phyloP scores from a whole-genome alignment of 306 rosid species.

The Quercus robur region DNA sequence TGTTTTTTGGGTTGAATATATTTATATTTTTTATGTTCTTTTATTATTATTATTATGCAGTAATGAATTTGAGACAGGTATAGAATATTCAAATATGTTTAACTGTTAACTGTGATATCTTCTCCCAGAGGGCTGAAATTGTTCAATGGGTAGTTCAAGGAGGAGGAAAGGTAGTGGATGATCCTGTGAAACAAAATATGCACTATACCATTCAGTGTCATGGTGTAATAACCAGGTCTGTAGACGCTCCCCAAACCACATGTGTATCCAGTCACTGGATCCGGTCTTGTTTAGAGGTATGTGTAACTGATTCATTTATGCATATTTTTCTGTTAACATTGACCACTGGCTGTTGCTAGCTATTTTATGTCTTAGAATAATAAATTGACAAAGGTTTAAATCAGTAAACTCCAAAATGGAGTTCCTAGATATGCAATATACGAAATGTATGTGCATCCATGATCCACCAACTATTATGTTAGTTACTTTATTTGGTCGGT shows the following conservation, averaged over 20 bases:
- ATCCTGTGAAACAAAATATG: constrained; percentile 37
- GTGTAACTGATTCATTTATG: constrained; percentile 13
- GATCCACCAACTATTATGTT: neutral
- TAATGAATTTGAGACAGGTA: constrained; percentile 8
- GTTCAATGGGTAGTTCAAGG: constrained; percentile 88
- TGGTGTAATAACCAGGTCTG: constrained; percentile 46
- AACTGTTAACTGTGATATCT: constrained; percentile 25
- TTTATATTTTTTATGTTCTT: neutral
- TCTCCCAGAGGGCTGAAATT: constrained; percentile 72
- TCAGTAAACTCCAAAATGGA: neutral
- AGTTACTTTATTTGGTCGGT: neutral
- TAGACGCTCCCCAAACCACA: constrained; percentile 27
- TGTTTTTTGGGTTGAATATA: constrained; percentile 1
- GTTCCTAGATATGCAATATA: neutral
- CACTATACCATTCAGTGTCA: constrained; percentile 77
- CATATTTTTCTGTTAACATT: constrained; percentile 18
- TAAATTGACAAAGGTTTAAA: constrained; percentile 1
- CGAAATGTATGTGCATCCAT: neutral
- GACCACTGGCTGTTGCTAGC: constrained; percentile 11
- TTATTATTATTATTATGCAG: neutral
- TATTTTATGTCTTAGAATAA: constrained; percentile 3
- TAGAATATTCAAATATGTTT: neutral
- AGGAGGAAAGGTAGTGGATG: constrained; percentile 65
- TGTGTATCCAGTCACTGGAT: constrained; percentile 89
- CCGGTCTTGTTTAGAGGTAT: constrained; percentile 88